Evolutionary conservation across 2,329 filamentous ascomycete genomes (phyloP), one percentile per base, ranked within the genome.

Genomic region (Trichoderma sp.): DNA sequence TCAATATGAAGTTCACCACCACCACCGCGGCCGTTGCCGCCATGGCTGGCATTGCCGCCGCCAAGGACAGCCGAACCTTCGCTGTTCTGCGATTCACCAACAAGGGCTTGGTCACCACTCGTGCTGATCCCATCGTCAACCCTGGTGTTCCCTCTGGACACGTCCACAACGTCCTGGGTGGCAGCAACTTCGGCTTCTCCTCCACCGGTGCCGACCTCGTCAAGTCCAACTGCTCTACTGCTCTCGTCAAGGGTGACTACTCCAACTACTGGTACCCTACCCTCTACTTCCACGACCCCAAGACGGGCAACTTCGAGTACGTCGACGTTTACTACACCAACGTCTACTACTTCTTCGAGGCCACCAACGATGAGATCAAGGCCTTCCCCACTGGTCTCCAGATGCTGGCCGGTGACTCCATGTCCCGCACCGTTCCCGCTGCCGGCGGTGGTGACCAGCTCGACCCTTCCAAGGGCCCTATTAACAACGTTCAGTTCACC

Each of bases 181-280:
- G 90, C 72, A 92, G 89, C 80, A 90, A 84, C 75, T 94, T 94
- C 77, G 84, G 86, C 74, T 83, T 89, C 74, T 85, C 81, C 68
- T 89, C 91, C 78, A 89, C 86, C 56, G 92, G 89, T 76, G 84
- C 88, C 71, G 84, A 87, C 60, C 85, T 92, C 30, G 73, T 84
- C 73, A 79, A 85, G 70, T 93, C 91, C 36, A 85, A 87, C 30
- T 95, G 93, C 85, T 92, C 89, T 63, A 93, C 90, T 39, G 91
- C 92, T 79, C 86, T 86, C 73, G 85, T 93, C 78, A 89, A 86
- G 76, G 88, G 88, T 70, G 92, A 94, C 81, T 85, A 89, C 78
- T 92, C 88, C 76, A 91, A 91, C 81, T 95, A 95, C 84, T 95
- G 93, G 93, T 89, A 90, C 71, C 92, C 93, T 1, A 84, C 85